Base-by-base conservation (phyloP, 352 stramenopile species). In the Pythium brachiatum region DNA sequence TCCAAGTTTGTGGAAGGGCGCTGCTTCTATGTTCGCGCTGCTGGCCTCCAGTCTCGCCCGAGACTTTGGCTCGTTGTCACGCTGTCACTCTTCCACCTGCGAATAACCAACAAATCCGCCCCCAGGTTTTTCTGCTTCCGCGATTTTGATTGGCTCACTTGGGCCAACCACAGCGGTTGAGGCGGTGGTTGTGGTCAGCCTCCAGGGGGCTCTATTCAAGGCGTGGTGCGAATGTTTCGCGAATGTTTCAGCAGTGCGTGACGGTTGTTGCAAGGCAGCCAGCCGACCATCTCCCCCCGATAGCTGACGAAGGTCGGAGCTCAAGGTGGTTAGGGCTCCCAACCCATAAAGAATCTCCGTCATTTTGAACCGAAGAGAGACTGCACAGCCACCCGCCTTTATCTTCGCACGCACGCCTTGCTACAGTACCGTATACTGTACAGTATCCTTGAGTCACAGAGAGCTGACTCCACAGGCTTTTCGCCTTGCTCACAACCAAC, bases 291-390 rank as follows among this genome's bases (percentile, higher is more conserved):
- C 38, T 56, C 23, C 16, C 13, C 34, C 38, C 16, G 36, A 59
- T 18, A 62, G 61, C 61, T 62, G 61, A 68, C 61, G 44, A 63
- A 68, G 31, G 61, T 68, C 61, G 61, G 61, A 62, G 61, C n/a
- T 34, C 18, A 48, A n/a, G 43, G 6, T n/a, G 51, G 12, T 23
- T 66, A 60, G 60, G 59, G 60, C 15, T 59, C 8, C 6, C 4
- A n/a, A 41, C 16, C 34, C 38, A 44, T 5, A 18, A 16, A 44
- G 41, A 48, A 48, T 48, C 41, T 48, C 20, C 15, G 5, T 4
- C 39, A 46, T 23, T 46, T 46, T 46, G 5, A 46, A 21, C 39
- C n/a, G n/a, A n/a, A n/a, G n/a, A n/a, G 7, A 41, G 34, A 41
- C 34, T 41, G 34, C 34, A 41, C 34, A 8, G 6, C n/a, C n/a